Percentiles rank a stretch among this genome's conserved stretches.
Evolutionary conservation across 345 rosid genomes (phyloP).

Genomic region (Ricinus communis): DNA sequence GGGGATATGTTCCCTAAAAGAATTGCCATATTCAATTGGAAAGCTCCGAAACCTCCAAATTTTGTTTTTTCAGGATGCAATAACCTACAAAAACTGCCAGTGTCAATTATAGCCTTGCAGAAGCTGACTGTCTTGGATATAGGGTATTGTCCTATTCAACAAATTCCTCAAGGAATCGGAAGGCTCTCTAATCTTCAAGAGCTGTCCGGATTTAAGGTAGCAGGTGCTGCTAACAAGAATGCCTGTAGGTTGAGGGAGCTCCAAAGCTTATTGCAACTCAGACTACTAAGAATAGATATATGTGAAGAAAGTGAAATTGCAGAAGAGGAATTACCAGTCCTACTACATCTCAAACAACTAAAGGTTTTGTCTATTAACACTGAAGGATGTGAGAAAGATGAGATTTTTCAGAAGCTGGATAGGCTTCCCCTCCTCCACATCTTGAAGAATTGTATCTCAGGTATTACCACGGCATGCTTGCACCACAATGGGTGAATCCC

Average conservation of each 20-base stretch:
- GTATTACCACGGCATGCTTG: background rate
- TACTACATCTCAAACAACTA: background rate
- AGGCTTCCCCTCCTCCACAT: background rate
- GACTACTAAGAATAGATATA: background rate
- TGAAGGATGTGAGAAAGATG: background rate
- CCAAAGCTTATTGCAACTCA: background rate
- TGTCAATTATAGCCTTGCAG: constrained; percentile 7
- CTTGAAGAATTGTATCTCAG: constrained; percentile 3
- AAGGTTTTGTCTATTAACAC: constrained; percentile 4
- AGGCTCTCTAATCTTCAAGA: constrained; percentile 6
- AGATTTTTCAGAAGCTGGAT: background rate
- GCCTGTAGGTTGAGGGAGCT: background rate
- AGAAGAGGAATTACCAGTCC: background rate
- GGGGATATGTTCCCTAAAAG: constrained; percentile 2
- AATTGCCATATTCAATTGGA: constrained; percentile 4
- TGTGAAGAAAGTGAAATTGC: background rate
- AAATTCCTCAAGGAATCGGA: constrained; percentile 5
- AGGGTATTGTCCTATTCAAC: constrained; percentile 1
- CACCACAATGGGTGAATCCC: constrained; percentile 2
- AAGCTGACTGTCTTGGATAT: constrained; percentile 7
- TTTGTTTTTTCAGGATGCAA: constrained; percentile 6
- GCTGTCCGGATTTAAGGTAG: constrained; percentile 6
- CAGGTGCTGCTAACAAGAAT: background rate
- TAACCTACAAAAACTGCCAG: background rate
- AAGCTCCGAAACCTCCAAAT: constrained; percentile 9